A percentile compares a stretch with the other conserved stretches of the same genome.
Evolutionary conservation across 1,284 basidiomycete species (phyloP).

Genomic region (Rhodotorula sp.): DNA sequence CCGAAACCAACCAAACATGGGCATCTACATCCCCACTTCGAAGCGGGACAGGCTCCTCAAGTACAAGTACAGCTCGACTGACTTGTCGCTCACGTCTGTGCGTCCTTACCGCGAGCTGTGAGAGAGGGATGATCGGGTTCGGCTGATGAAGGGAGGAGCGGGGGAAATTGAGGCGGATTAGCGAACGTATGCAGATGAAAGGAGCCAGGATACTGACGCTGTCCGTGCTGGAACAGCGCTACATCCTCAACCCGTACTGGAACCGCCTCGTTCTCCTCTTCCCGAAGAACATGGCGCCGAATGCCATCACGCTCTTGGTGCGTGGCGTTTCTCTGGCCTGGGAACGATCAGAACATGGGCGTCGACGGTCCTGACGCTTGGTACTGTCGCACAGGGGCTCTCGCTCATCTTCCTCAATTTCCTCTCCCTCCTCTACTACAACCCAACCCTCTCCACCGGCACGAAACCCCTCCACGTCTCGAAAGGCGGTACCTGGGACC

Average conservation of each 20-base stretch:
- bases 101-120: conserved; percentile 3
- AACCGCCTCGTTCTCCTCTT: conserved; percentile 89
- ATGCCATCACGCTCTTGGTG: conserved; percentile 63
- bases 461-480: conserved; percentile 41
- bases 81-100: conserved; percentile 54
- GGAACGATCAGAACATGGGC: not conserved
- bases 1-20: conserved; percentile 19
- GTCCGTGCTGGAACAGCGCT: conserved; percentile 57
- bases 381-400: conserved; percentile 59
- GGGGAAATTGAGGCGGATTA: too few species aligned
- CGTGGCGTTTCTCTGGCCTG: conserved; percentile 44
- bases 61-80: conserved; percentile 60
- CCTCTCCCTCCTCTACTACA: conserved; percentile 73
- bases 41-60: conserved; percentile 55
- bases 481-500: conserved; percentile 45
- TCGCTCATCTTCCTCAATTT: conserved; percentile 82
- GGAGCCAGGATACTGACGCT: too few species aligned
- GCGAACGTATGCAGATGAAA: too few species aligned
- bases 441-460: conserved; percentile 56
- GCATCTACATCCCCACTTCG: conserved; percentile 50
- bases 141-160: not conserved
- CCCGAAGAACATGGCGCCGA: conserved; percentile 84
- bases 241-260: conserved; percentile 89
- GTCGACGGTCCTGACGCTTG: conserved; percentile 67
- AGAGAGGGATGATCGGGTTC: too few species aligned